Conservation (phyloP, 2,329 filamentous ascomycete species). For the Trichoderma sp. region DNA sequence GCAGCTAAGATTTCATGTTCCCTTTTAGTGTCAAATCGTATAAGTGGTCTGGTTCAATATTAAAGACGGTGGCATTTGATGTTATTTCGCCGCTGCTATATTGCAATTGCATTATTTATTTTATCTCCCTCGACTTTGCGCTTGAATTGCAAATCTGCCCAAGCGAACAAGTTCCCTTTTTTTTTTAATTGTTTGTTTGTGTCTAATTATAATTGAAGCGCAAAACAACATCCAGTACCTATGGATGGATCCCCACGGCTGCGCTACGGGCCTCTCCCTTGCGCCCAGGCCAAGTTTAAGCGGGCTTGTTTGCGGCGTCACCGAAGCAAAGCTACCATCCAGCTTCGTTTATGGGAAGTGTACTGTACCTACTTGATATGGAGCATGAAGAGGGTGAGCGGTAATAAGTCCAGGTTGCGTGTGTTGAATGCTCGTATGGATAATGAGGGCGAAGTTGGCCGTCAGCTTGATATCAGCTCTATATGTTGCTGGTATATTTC, state of each 20-base stretch:
- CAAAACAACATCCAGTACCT: background rate
- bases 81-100: background rate
- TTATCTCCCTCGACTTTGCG: background rate
- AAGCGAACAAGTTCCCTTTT: background rate
- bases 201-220: background rate
- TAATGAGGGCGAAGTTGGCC: background rate
- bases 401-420: background rate
- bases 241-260: constrained; percentile 13
- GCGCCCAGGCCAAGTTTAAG: constrained; percentile 21
- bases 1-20: background rate
- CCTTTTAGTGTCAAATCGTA: background rate
- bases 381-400: background rate
- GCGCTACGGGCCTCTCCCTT: constrained; percentile 14
- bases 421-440: background rate
- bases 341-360: constrained; percentile 5
- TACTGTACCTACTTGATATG: too few species aligned
- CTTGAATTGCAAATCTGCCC: background rate
- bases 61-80: background rate
- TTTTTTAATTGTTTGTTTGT: constrained; percentile 2
- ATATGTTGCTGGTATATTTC: background rate
- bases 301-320: constrained; percentile 24
- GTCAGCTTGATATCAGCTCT: background rate
- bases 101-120: background rate
- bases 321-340: constrained; percentile 2
- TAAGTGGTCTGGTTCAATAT: background rate